Conservation (phyloP, 2,329 filamentous ascomycete genomes). For the Pseudodiploospora longispora region DNA sequence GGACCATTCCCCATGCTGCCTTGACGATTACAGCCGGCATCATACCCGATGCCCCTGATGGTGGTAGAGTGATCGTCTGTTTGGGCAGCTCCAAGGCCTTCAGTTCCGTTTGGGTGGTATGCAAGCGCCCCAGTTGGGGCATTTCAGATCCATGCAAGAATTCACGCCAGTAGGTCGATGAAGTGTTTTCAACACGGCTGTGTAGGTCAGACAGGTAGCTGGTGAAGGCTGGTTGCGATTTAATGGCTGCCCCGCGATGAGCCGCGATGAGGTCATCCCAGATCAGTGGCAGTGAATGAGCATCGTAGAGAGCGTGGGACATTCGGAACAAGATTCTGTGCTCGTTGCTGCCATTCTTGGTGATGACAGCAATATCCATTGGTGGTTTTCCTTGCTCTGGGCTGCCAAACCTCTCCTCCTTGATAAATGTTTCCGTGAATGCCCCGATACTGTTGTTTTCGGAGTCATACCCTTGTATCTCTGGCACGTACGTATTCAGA, state of each 20-base stretch:
- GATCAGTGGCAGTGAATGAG: neutral
- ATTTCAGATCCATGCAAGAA: conserved; percentile 1
- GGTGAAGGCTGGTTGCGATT: neutral
- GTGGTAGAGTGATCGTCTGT: neutral
- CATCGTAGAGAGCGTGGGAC: conserved; percentile 1
- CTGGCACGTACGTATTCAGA: neutral
- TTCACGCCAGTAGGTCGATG: neutral
- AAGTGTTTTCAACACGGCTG: neutral
- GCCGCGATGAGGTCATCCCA: neutral
- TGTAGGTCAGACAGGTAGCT: neutral
- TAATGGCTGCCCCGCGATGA: neutral
- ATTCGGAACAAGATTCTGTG: neutral
- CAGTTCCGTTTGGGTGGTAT: neutral
- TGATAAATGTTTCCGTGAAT: neutral
- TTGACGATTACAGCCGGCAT: neutral
- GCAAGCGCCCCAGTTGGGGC: neutral
- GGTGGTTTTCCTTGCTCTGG: neutral
- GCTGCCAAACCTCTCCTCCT: neutral
- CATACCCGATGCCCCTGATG: neutral
- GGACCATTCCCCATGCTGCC: conserved; percentile 1
- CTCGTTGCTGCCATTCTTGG: neutral
- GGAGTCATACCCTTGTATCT: neutral
- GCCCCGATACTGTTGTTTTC: neutral
- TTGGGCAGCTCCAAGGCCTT: neutral
- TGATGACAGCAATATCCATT: conserved; percentile 1